Conservation (phyloP, 179 eudicot genomes). For the Spinacia oleracea region DNA sequence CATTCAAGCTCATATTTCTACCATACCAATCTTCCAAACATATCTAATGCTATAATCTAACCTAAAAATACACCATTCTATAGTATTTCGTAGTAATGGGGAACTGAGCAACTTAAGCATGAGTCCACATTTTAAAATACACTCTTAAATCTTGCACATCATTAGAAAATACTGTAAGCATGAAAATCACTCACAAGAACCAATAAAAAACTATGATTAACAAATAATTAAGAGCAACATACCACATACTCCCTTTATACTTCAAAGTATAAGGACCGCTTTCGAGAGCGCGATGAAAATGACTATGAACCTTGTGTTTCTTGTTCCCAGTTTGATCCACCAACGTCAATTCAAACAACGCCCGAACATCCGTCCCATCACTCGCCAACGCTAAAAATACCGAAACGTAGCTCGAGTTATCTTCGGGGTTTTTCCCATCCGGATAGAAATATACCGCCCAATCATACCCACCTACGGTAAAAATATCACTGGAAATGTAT, state of each 20-base stretch:
- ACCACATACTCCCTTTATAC: constrained; percentile 97
- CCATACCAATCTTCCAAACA: not conserved
- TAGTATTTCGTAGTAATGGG: not conserved
- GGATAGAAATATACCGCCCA: constrained; percentile 95
- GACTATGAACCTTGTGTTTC: constrained; percentile 84
- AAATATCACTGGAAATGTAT: constrained; percentile 65
- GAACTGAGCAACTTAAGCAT: not conserved
- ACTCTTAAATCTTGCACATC: too few species aligned
- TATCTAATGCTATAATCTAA: too few species aligned
- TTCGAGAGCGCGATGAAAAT: constrained; percentile 77
- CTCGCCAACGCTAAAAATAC: constrained; percentile 81
- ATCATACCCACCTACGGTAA: constrained; percentile 75
- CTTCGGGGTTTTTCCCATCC: constrained; percentile 82
- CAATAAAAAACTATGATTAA: not conserved
- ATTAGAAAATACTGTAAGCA: not conserved
- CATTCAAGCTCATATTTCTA: not conserved
- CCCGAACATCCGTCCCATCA: constrained; percentile 88
- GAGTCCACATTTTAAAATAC: not conserved
- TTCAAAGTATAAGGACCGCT: constrained; percentile 88
- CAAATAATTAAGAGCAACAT: constrained; percentile 17
- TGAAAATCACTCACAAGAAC: not conserved
- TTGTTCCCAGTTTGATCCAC: constrained; percentile 68
- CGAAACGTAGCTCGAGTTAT: constrained; percentile 61
- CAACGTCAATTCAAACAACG: constrained; percentile 77
- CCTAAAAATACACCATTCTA: not conserved